A percentile compares a stretch with the other conserved stretches of the same genome.
These are phyloP conservation scores for Aspergillus campestris DNA, from an alignment of 495 filamentous ascomycete species.

Conservation along the genomic window DNA sequence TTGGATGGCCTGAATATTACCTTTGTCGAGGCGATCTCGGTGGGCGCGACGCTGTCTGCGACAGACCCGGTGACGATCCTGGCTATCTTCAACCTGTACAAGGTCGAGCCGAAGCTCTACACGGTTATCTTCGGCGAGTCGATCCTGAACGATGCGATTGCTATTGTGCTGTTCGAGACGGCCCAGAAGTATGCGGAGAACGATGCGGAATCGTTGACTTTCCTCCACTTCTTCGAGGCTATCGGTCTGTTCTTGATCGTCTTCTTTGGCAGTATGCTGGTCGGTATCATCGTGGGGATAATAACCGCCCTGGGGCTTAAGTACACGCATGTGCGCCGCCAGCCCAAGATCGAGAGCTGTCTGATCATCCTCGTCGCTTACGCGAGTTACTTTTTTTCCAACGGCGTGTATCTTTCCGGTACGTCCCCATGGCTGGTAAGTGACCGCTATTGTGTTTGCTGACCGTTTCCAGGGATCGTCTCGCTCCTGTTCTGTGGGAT, in stretches of 20 bases:
- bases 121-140: slow-evolving; percentile 98
- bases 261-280: slow-evolving; percentile 88
- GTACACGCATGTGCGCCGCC: slow-evolving; percentile 82
- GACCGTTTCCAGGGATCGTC: slow-evolving; percentile 65
- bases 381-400: slow-evolving; percentile 94
- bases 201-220: slow-evolving; percentile 51
- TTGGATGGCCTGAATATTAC: slow-evolving; percentile 75
- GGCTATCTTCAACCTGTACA: slow-evolving; percentile 98
- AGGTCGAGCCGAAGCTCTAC: slow-evolving; percentile 96
- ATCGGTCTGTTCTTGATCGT: slow-evolving; percentile 90
- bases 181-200: slow-evolving; percentile 77
- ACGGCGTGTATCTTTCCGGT: slow-evolving; percentile 92
- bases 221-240: slow-evolving; percentile 76
- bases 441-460: background rate
- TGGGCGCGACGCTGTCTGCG: slow-evolving; percentile 90
- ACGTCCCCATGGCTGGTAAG: slow-evolving; percentile 19
- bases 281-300: slow-evolving; percentile 81
- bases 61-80: slow-evolving; percentile 96
- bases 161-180: slow-evolving; percentile 97
- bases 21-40: slow-evolving; percentile 90
- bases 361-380: slow-evolving; percentile 90
- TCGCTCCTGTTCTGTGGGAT: slow-evolving; percentile 96
- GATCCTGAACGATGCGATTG: slow-evolving; percentile 95
- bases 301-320: slow-evolving; percentile 81
- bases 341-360: slow-evolving; percentile 95